These are phyloP conservation scores for Somion occarium DNA, from an alignment of 1,284 basidiomycete species.

Conservation along the genomic window DNA sequence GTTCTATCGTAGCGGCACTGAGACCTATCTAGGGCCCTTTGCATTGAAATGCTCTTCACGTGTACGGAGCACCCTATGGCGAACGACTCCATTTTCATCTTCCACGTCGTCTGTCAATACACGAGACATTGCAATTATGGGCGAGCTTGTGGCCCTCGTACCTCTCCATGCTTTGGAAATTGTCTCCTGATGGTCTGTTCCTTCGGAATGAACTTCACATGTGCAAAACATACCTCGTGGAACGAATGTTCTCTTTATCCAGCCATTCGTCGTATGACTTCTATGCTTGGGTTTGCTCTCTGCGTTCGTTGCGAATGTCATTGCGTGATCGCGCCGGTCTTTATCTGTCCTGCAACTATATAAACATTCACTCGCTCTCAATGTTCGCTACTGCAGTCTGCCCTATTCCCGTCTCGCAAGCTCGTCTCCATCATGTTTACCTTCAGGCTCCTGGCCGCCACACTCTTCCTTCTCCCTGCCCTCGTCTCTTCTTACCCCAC, in stretches of 20 bases:
- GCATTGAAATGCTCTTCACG: neutral
- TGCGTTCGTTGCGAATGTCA: too few relatives aligned
- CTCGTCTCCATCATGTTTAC: neutral
- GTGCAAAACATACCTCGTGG: neutral
- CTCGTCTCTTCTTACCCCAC: neutral
- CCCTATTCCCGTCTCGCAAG: neutral
- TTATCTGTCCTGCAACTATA: too few relatives aligned
- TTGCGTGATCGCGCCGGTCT: too few relatives aligned
- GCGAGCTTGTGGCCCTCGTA: neutral
- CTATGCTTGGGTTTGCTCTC: too few relatives aligned
- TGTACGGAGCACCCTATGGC: too few relatives aligned
- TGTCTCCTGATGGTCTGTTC: neutral
- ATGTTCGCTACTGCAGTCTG: too few relatives aligned
- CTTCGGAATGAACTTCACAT: neutral
- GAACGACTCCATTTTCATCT: too few relatives aligned
- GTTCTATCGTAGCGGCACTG: neutral
- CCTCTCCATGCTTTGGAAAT: neutral
- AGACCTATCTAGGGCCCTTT: neutral
- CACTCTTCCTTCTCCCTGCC: neutral
- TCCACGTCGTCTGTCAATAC: too few relatives aligned
- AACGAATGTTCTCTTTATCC: neutral
- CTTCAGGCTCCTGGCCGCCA: neutral
- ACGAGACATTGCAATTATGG: too few relatives aligned
- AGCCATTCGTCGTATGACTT: neutral
- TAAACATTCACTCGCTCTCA: too few relatives aligned